These are phyloP conservation scores for Phoenix dactylifera DNA, from an alignment of 176 grass and related monocot genomes.

Conservation along the genomic window DNA sequence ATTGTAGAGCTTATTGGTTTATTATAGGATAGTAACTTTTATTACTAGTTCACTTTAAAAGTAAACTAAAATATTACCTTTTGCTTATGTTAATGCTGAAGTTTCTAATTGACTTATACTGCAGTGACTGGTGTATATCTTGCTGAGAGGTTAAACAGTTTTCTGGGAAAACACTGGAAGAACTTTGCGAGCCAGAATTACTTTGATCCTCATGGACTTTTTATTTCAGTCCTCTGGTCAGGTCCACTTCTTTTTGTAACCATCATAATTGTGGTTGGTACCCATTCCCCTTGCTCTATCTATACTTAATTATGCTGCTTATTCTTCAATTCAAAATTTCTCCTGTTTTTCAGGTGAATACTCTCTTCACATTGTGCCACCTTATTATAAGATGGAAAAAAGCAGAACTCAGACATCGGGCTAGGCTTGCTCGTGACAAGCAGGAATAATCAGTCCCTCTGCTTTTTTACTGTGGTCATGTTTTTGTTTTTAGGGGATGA, in stretches of 20 bases:
- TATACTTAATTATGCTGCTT: neutral
- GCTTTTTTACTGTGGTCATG: neutral
- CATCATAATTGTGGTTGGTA: conserved; percentile 68
- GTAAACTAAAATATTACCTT: neutral
- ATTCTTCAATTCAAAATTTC: neutral
- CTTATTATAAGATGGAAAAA: conserved; percentile 84
- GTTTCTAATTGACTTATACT: neutral
- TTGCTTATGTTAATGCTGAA: neutral
- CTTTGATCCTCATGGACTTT: conserved; percentile 79
- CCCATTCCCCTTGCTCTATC: neutral
- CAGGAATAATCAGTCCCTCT: conserved; percentile 29
- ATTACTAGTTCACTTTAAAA: neutral
- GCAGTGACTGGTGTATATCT: conserved; percentile 87
- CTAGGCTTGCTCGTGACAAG: conserved; percentile 44
- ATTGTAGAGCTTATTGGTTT: too few relatives aligned
- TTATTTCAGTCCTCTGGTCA: conserved; percentile 88
- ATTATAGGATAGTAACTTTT: neutral
- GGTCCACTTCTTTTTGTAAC: conserved; percentile 64
- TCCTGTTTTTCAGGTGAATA: conserved; percentile 53
- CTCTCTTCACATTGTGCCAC: conserved; percentile 57
- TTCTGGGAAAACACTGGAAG: conserved; percentile 65
- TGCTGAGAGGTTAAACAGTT: conserved; percentile 61
- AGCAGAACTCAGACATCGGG: conserved; percentile 66
- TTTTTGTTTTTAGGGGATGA: too few relatives aligned
- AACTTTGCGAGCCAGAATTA: conserved; percentile 91